Conservation (phyloP, 805 yeast species). For the Kurtzmaniella fragi region DNA sequence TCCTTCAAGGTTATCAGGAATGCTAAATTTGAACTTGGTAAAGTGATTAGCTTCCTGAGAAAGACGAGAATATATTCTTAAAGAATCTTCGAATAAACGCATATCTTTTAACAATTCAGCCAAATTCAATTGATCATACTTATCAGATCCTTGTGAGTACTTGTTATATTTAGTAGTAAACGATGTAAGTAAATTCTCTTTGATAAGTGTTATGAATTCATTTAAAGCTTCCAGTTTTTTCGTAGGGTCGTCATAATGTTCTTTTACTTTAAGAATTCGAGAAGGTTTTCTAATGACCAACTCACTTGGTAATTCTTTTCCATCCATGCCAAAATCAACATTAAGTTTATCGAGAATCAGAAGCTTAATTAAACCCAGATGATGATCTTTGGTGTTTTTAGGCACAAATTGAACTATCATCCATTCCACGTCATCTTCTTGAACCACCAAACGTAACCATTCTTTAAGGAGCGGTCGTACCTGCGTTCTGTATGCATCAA, state of each 20-base stretch:
- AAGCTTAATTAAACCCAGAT: slow-evolving; percentile 36
- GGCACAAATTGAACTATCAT: slow-evolving; percentile 51
- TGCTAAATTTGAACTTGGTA: too few species aligned
- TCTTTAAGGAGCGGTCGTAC: slow-evolving; percentile 78
- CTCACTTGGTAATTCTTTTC: slow-evolving; percentile 24
- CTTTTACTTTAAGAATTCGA: slow-evolving; percentile 30
- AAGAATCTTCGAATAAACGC: slow-evolving; percentile 56
- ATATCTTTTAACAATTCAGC: slow-evolving; percentile 51
- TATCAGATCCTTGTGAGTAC: slow-evolving; percentile 5
- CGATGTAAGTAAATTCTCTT: slow-evolving; percentile 46
- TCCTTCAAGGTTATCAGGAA: slow-evolving; percentile 4
- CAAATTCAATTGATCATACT: slow-evolving; percentile 34
- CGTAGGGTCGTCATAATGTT: slow-evolving; percentile 24
- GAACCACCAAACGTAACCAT: slow-evolving; percentile 56
- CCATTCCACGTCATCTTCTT: slow-evolving; percentile 51
- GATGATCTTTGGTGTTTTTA: slow-evolving; percentile 26
- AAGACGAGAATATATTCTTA: slow-evolving; percentile 46
- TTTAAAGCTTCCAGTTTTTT: slow-evolving; percentile 51
- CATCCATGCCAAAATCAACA: slow-evolving; percentile 43
- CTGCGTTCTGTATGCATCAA: slow-evolving; percentile 73
- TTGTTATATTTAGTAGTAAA: slow-evolving; percentile 31
- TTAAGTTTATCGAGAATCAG: slow-evolving; percentile 51
- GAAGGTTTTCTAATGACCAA: neutral
- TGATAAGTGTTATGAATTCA: slow-evolving; percentile 39
- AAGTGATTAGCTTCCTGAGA: slow-evolving; percentile 17